These are phyloP conservation scores for Boletus vermiculosoides DNA, from an alignment of 768 basidiomycete species.

Conservation along the genomic window DNA sequence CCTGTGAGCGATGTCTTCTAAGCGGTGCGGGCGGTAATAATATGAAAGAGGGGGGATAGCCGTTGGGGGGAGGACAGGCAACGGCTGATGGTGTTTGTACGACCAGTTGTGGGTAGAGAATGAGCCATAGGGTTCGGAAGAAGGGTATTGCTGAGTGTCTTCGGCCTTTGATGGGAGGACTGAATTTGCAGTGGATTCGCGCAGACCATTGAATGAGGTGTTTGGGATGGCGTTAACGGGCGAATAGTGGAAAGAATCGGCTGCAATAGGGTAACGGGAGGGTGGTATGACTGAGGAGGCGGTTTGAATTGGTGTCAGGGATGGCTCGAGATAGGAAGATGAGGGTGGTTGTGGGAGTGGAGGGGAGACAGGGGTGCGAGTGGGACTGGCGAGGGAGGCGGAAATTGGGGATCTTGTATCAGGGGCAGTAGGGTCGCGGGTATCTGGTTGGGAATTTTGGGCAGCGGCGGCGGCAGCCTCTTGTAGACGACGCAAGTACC, in stretches of 20 bases:
- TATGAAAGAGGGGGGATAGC: constrained; percentile 60
- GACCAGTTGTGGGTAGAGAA: constrained; percentile 72
- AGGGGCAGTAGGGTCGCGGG: constrained; percentile 35
- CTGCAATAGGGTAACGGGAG: constrained; percentile 68
- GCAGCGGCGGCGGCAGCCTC: constrained; percentile 64
- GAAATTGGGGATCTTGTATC: constrained; percentile 50
- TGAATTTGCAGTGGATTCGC: constrained; percentile 35
- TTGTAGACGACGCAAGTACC: constrained; percentile 77
- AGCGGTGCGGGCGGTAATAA: constrained; percentile 69
- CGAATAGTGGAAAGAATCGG: constrained; percentile 63
- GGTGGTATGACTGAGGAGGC: constrained; percentile 48
- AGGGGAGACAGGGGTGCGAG: constrained; percentile 47
- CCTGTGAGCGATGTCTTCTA: constrained; percentile 81
- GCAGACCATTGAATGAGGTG: constrained; percentile 40
- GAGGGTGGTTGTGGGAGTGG: constrained; percentile 26
- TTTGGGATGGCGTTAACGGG: constrained; percentile 34
- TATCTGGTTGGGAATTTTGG: constrained; percentile 31
- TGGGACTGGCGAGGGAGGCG: constrained; percentile 46
- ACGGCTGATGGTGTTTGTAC: constrained; percentile 59
- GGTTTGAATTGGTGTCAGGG: constrained; percentile 42
- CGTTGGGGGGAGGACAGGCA: constrained; percentile 43
- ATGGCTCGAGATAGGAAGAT: constrained; percentile 51
- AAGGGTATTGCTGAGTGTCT: constrained; percentile 40
- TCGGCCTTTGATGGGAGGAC: constrained; percentile 42
- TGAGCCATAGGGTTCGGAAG: constrained; percentile 56